A percentile compares a stretch with the other conserved stretches of the same genome.
Evolutionary conservation across 345 rosid species (phyloP).

Genomic region (Lumnitzera littorea): DNA sequence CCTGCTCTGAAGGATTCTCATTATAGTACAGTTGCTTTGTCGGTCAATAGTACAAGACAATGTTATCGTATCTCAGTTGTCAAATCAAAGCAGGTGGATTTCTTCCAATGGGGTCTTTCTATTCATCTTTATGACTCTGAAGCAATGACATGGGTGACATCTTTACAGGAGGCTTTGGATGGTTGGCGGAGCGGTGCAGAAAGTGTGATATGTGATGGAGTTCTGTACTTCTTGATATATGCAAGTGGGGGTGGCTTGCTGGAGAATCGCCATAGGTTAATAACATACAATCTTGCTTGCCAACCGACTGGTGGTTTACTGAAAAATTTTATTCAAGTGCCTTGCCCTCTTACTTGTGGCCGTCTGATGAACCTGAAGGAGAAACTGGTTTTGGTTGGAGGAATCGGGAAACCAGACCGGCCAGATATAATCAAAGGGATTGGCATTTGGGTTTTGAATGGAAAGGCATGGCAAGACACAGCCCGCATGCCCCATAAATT

Average conservation of each 20-base stretch:
- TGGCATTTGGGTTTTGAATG: slow-evolving; percentile 72
- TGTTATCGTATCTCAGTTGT: slow-evolving; percentile 54
- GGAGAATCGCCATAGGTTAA: slow-evolving; percentile 59
- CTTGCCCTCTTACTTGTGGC: slow-evolving; percentile 67
- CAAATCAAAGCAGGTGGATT: slow-evolving; percentile 65
- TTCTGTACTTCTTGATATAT: slow-evolving; percentile 57
- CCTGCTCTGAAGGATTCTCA: slow-evolving; percentile 46
- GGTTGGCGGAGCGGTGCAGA: slow-evolving; percentile 86
- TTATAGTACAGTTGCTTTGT: slow-evolving; percentile 57
- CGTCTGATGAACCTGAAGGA: slow-evolving; percentile 78
- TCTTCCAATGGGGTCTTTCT: slow-evolving; percentile 59
- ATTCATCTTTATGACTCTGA: slow-evolving; percentile 58
- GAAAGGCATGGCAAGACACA: slow-evolving; percentile 57
- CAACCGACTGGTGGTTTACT: slow-evolving; percentile 26
- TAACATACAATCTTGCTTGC: slow-evolving; percentile 34
- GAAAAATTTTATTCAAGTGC: slow-evolving; percentile 44
- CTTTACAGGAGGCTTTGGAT: slow-evolving; percentile 43
- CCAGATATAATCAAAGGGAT: slow-evolving; percentile 73
- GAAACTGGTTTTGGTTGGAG: slow-evolving; percentile 78
- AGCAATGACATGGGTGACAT: slow-evolving; percentile 50
- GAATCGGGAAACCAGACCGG: slow-evolving; percentile 65
- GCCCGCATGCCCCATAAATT: slow-evolving; percentile 69
- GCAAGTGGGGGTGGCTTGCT: slow-evolving; percentile 40
- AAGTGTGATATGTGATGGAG: slow-evolving; percentile 60
- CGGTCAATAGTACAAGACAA: slow-evolving; percentile 33